Base-by-base conservation (phyloP, 305 asterid species). In the Solanum aculeatissimum region DNA sequence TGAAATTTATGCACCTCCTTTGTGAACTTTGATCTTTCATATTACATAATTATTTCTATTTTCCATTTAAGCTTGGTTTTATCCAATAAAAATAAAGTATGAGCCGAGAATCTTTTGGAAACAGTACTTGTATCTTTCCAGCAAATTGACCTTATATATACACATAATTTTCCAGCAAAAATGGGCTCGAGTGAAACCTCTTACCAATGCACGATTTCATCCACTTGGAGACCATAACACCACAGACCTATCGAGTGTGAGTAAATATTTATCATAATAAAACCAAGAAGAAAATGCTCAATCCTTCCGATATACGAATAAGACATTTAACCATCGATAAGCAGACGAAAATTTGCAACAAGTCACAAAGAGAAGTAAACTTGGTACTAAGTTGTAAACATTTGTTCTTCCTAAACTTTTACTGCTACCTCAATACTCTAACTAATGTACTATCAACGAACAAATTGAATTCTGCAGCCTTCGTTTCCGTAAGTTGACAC, bases 401-500 rank as follows among this genome's bases (percentile, higher is more conserved):
- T 1, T 57, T 19, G 27, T 19, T 55, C 14, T 55, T 55, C 29
- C 65, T 9, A 0, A n/a, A 21, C 66, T 58, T 0, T n/a, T n/a
- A n/a, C 63, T 57, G 7, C 63, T 0, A 57, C 13, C 63, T n/a
- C 6, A 57, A n/a, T n/a, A 14, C 63, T 3, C 63, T n/a, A n/a
- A 57, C 14, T 57, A 57, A 57, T 57, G 63, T n/a, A 21, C 63
- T 57, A 57, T 57, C 63, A 57, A 57, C n/a, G 63, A 57, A 57
- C 19, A 58, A 58, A 58, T 9, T 58, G 65, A 58, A 10, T 58
- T 58, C 15, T 58, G 32, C 66, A 58, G 66, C 15, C 66, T 58
- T n/a, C 1, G 4, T 21, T 2, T 29, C 66, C 21, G 29, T 58
- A 9, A 29, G 15, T 21, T 21, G 21, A 21, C 10, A n/a, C 3